Conservation (phyloP, 257 asterid genomes). For the Solanum tacnaense region DNA sequence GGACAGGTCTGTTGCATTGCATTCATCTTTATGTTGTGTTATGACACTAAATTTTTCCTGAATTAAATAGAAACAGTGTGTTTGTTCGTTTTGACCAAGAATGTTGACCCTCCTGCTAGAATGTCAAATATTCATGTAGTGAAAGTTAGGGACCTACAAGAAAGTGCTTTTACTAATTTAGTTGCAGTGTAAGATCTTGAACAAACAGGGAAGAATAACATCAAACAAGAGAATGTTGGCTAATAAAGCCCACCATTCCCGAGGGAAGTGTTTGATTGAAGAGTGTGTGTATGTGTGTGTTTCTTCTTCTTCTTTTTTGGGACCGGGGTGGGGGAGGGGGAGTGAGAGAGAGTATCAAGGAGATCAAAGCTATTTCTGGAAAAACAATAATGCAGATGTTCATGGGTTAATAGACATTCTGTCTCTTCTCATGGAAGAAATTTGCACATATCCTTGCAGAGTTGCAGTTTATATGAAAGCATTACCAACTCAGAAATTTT, state of each 20-base stretch:
- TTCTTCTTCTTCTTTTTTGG: neutral
- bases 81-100: neutral
- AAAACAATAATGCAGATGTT: neutral
- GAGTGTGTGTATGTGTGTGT: neutral
- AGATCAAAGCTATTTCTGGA: neutral
- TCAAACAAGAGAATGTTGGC: neutral
- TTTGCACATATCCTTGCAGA: neutral
- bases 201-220: neutral
- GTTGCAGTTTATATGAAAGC: neutral
- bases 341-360: neutral
- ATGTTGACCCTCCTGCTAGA: neutral
- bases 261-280: neutral
- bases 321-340: neutral
- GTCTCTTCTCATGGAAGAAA: neutral
- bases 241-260: neutral
- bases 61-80: neutral
- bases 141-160: neutral
- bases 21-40: neutral
- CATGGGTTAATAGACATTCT: neutral
- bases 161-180: neutral
- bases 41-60: neutral
- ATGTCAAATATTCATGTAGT: neutral
- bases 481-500: neutral
- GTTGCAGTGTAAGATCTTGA: neutral
- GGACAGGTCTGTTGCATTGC: conserved; percentile 54